phyloP scores from a whole-genome alignment of 768 basidiomycete species.

The Suillus hirtellus region DNA sequence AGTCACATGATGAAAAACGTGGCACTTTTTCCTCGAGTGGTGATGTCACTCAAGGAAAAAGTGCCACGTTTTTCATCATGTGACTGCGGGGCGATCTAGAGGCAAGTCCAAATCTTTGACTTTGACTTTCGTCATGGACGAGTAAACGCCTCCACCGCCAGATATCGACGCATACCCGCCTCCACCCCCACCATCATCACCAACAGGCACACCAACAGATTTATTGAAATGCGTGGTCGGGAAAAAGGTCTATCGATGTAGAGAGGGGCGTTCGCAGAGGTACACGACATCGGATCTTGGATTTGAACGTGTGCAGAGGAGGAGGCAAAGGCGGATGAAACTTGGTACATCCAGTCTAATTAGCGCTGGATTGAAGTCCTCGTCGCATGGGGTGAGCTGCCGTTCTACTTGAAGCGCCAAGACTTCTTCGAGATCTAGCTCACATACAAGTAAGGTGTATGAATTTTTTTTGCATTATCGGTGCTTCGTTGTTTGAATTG shows the following conservation, averaged over 20 bases:
- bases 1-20: no score
- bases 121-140: not conserved
- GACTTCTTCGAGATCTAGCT: conserved; percentile 38
- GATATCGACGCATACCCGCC: no score
- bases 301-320: conserved; percentile 19
- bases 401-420: conserved; percentile 27
- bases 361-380: conserved; percentile 17
- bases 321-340: conserved; percentile 30
- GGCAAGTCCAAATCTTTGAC: conserved; percentile 15
- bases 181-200: conserved; percentile 30
- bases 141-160: no score
- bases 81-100: no score
- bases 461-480: conserved; percentile 45
- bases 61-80: no score
- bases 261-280: conserved; percentile 52
- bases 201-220: conserved; percentile 84
- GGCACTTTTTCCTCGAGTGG: no score
- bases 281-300: conserved; percentile 37
- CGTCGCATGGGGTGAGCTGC: not conserved
- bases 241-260: conserved; percentile 81
- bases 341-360: conserved; percentile 23
- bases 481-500: conserved; percentile 47
- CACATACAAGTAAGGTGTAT: conserved; percentile 45
- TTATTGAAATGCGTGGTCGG: conserved; percentile 96
- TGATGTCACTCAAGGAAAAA: no score